These are phyloP conservation scores for Blastobotrys indianensis DNA, from an alignment of 1,139 yeast genomes.

Conservation along the genomic window DNA sequence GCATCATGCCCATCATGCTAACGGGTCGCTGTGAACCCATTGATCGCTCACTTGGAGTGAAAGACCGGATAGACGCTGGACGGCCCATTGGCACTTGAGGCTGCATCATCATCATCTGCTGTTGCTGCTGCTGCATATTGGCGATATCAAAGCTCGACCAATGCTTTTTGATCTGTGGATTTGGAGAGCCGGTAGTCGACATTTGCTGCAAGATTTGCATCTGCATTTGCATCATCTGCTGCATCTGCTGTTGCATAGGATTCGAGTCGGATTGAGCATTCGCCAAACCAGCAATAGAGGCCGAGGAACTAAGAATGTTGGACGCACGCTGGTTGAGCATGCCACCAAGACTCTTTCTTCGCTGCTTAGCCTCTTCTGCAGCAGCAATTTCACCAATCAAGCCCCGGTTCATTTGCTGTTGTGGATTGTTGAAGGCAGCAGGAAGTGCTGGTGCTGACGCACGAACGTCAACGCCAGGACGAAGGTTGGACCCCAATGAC, in stretches of 20 bases:
- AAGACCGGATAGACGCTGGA: constrained; percentile 24
- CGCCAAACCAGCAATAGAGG: constrained; percentile 1
- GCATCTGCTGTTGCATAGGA: constrained; percentile 31
- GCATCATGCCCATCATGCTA: constrained; percentile 4
- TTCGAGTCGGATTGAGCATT: background rate
- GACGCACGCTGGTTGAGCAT: constrained; percentile 10
- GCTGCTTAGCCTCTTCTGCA: constrained; percentile 35
- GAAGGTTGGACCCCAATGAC: constrained; percentile 9
- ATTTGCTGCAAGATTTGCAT: constrained; percentile 32
- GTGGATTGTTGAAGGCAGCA: constrained; percentile 24
- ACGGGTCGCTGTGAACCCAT: constrained; percentile 7
- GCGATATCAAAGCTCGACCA: constrained; percentile 21
- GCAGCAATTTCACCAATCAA: constrained; percentile 38
- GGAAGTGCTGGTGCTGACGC: constrained; percentile 22
- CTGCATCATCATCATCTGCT: constrained; percentile 1
- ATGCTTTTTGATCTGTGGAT: constrained; percentile 16
- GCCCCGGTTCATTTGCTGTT: constrained; percentile 29
- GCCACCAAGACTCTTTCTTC: constrained; percentile 23
- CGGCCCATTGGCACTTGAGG: constrained; percentile 14
- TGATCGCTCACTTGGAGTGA: constrained; percentile 23
- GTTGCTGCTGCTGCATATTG: constrained; percentile 10
- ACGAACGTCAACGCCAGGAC: constrained; percentile 10
- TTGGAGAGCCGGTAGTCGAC: constrained; percentile 17
- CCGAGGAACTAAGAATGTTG: background rate
- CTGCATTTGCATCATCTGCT: constrained; percentile 34